Base-by-base conservation (phyloP, 176 grass and related monocot genomes). In the Zea mays region DNA sequence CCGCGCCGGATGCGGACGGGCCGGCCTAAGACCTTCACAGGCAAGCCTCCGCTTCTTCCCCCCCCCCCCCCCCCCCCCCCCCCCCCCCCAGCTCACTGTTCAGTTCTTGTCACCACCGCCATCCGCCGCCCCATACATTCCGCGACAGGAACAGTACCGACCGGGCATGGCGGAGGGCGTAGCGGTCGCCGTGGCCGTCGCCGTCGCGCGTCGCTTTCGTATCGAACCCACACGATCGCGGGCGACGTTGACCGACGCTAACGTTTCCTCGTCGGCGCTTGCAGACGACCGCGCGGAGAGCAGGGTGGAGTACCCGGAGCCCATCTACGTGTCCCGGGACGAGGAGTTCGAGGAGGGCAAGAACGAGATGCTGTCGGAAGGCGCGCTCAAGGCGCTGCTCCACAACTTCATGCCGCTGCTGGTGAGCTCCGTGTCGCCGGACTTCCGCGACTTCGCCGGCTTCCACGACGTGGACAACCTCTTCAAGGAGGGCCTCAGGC, bases 391-490 rank as follows among this genome's bases (percentile, higher is more conserved):
- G 57, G 96, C 96, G 7, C 55, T 99, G 85, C 92, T 99, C 79
- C 96, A 95, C 81, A 99, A 95, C 81, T 83, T 99, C 43, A 81
- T 99, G 74, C 96, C 96, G 19, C 81, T 87, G 14, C 64, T 99
- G 3, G 84, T 99, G 13, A 78, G 74, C 46, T 90, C 89, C 10
- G 62, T 95, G 5, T 89, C 81, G 35, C 85, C 91, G 4, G 81
- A 88, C 77, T 90, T 42, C 79, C 70, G 78, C 4, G 92, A 99
- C 83, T 99, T 99, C 85, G 83, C 68, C 56, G 96, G 81, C 6
- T 99, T 99, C 85, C 96, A 99, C 44, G 96, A 99, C 58, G 74
- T 99, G 2, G 92, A 99, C 88, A 99, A 99, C 87, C 92, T 99
- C 83, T 99, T 95, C 90, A 99, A 99, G 81, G 92, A 93, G 41